Percentiles rank a stretch among this genome's conserved stretches.
phyloP scores from a whole-genome alignment of 139 green algal genomes.

The Closterium sp. region DNA sequence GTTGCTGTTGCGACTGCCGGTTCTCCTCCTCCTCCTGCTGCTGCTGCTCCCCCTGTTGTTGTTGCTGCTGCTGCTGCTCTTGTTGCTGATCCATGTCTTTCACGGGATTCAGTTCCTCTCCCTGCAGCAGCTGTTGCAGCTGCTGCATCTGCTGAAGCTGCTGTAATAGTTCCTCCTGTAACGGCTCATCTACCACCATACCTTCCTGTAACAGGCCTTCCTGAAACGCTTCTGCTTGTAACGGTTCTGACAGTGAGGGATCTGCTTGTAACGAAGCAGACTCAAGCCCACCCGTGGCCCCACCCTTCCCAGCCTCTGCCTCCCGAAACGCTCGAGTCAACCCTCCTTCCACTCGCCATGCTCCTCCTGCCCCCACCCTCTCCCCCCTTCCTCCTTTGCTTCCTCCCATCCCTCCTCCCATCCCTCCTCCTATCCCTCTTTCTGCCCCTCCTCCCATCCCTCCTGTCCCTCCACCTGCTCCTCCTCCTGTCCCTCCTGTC shows the following conservation, averaged over 20 bases:
- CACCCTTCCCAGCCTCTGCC: neutral
- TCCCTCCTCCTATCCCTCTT: no score
- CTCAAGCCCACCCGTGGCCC: neutral
- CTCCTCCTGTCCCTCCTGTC: no score
- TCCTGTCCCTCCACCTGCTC: no score
- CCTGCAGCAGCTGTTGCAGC: neutral
- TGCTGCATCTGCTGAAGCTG: neutral
- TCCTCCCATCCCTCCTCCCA: neutral
- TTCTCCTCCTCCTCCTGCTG: neutral
- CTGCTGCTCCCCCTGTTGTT: neutral
- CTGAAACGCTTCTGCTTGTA: neutral
- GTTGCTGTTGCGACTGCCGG: neutral
- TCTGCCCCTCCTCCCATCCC: no score
- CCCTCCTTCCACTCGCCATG: neutral
- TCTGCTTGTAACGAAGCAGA: neutral
- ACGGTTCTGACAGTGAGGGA: neutral
- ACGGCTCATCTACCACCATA: neutral
- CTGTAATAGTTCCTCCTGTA: neutral
- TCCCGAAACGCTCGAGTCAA: neutral
- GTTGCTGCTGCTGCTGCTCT: neutral
- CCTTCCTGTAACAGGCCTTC: no score
- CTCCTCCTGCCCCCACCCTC: neutral
- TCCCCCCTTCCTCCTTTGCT: neutral
- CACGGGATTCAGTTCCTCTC: neutral
- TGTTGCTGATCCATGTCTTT: no score